A percentile compares a stretch with the other conserved stretches of the same genome.
Evolutionary conservation across 345 rosid species (phyloP).

Genomic region (Gossypium longicalyx): DNA sequence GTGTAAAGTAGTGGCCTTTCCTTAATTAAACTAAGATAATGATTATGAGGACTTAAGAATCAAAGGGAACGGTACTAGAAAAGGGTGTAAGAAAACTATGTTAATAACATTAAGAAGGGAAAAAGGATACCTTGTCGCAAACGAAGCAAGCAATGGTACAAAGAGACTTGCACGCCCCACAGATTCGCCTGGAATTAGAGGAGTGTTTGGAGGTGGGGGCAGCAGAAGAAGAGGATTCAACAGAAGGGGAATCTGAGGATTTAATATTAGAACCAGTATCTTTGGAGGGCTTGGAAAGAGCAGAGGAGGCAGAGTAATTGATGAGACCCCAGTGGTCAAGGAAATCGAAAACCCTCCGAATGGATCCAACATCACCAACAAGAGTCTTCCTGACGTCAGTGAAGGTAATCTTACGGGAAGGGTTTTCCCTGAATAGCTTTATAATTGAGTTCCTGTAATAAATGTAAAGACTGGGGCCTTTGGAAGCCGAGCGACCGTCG

Average conservation of each 20-base stretch:
- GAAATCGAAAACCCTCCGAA: slow-evolving; percentile 88
- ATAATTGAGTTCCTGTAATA: slow-evolving; percentile 74
- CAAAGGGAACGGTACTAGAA: not conserved
- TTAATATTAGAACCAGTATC: slow-evolving; percentile 31
- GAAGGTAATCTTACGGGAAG: slow-evolving; percentile 66
- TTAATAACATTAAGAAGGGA: not conserved
- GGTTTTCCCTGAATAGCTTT: slow-evolving; percentile 53
- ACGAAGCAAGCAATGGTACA: slow-evolving; percentile 89
- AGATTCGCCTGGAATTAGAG: slow-evolving; percentile 41
- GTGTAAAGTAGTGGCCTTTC: slow-evolving; percentile 14
- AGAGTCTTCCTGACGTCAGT: slow-evolving; percentile 77
- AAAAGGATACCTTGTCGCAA: slow-evolving; percentile 64
- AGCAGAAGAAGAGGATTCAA: slow-evolving; percentile 25
- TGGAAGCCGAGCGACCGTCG: slow-evolving; percentile 59
- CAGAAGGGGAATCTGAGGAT: slow-evolving; percentile 30
- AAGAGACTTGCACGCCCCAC: slow-evolving; percentile 73
- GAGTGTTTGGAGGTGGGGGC: slow-evolving; percentile 4
- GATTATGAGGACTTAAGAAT: not conserved
- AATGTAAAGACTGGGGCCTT: slow-evolving; percentile 50
- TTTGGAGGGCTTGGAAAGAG: slow-evolving; percentile 52
- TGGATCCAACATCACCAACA: slow-evolving; percentile 81
- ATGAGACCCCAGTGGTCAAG: slow-evolving; percentile 86
- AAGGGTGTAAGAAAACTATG: not conserved
- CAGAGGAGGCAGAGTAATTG: slow-evolving; percentile 51
- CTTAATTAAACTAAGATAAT: not conserved